phyloP scores from a whole-genome alignment of 208 protist species.

The Crithidia thermophila region DNA sequence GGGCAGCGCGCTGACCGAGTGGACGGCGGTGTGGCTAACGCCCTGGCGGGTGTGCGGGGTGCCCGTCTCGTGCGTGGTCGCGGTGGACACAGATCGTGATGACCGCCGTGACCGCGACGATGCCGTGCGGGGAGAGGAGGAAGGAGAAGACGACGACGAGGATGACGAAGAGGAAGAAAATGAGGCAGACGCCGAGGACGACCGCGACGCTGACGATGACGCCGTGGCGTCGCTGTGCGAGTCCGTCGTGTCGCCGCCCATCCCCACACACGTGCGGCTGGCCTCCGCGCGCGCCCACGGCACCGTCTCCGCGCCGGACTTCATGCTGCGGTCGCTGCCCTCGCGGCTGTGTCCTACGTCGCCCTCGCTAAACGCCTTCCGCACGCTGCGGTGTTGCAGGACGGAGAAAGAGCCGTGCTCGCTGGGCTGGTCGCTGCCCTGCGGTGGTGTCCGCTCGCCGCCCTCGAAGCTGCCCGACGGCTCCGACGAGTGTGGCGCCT shows the following conservation, averaged over 20 bases:
- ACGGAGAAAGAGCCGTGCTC: too few species aligned
- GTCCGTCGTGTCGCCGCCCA: too few species aligned
- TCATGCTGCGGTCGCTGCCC: not conserved
- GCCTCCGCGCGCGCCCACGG: conserved; percentile 1
- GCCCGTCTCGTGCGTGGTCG: not conserved
- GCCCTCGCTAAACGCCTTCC: not conserved
- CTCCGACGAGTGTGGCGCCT: not conserved
- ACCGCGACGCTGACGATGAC: not conserved
- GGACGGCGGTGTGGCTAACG: not conserved
- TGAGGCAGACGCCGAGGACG: not conserved
- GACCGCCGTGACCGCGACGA: not conserved
- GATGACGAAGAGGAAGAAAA: not conserved
- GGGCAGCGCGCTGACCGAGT: conserved; percentile 11
- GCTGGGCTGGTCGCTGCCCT: not conserved
- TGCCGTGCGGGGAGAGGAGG: not conserved
- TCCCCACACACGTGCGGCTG: not conserved
- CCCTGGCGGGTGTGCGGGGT: too few species aligned
- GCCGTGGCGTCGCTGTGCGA: too few species aligned
- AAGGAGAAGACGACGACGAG: not conserved
- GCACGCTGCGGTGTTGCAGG: too few species aligned
- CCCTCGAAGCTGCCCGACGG: not conserved
- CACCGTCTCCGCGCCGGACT: conserved; percentile 6
- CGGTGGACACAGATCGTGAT: not conserved
- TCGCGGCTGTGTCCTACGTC: not conserved
- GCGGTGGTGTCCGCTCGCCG: not conserved